Conservation (phyloP, 225 moss, liverwort and hornwort genomes). For the Bryum argenteum region DNA sequence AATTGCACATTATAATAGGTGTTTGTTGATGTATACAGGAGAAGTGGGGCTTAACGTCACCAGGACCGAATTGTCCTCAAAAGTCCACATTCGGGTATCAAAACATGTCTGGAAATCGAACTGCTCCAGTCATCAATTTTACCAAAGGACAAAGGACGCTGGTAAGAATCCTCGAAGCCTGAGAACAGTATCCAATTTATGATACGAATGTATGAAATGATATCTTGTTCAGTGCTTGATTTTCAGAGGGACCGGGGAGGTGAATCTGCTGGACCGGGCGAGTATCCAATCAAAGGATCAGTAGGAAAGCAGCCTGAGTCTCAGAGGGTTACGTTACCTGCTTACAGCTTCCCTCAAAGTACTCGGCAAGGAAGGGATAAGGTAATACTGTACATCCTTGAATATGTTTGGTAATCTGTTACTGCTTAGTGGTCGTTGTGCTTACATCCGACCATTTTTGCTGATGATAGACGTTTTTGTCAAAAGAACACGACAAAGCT, state of each 20-base stretch:
- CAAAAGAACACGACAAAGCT: conserved; percentile 53
- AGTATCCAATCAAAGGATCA: conserved; percentile 76
- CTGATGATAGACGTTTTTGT: conserved; percentile 52
- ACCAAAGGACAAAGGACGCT: conserved; percentile 69
- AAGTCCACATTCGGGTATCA: conserved; percentile 81
- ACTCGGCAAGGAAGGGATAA: conserved; percentile 75
- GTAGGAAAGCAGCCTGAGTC: conserved; percentile 93
- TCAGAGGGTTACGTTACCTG: conserved; percentile 68
- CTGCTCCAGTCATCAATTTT: conserved; percentile 77
- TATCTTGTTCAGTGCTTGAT: neutral
- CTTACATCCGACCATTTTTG: neutral
- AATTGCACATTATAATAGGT: conserved; percentile 6
- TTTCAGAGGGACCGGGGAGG: conserved; percentile 63
- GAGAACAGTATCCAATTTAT: neutral
- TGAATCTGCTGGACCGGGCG: conserved; percentile 82
- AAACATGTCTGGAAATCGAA: conserved; percentile 64
- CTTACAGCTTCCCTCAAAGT: conserved; percentile 71
- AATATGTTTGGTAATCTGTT: neutral
- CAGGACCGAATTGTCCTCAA: conserved; percentile 71
- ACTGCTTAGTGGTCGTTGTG: neutral
- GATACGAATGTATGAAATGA: neutral
- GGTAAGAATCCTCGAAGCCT: conserved; percentile 43
- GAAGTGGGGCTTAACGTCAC: conserved; percentile 58
- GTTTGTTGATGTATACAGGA: conserved; percentile 34
- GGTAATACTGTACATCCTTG: conserved; percentile 36